Conservation (phyloP, 371 early-diverging fungal genomes). For the Apophysomyces sp. region DNA sequence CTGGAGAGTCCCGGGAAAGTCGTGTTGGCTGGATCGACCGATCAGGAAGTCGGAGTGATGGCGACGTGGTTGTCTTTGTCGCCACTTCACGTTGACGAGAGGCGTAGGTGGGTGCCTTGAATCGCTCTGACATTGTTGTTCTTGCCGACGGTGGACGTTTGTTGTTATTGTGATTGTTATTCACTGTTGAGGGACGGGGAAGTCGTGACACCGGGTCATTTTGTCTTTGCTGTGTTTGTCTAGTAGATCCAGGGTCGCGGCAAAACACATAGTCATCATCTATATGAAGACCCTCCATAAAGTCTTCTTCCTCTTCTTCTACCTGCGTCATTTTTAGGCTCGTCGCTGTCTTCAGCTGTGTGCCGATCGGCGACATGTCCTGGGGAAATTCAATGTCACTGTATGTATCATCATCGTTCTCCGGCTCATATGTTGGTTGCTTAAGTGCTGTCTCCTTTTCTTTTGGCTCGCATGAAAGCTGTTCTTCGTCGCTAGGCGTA, state of each 20-base stretch:
- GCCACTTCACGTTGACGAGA: constrained; percentile 4
- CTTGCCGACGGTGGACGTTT: too few relatives aligned
- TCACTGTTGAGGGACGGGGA: not conserved
- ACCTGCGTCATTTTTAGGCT: not conserved
- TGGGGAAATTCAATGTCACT: constrained; percentile 28
- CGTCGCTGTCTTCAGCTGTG: not conserved
- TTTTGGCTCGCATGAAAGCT: not conserved
- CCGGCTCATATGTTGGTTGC: not conserved
- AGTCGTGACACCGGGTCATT: not conserved
- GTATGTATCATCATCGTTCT: constrained; percentile 16
- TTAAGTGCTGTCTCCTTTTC: not conserved
- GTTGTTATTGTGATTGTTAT: too few relatives aligned
- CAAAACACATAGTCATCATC: constrained; percentile 5
- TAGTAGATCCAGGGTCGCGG: not conserved
- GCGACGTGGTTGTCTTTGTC: not conserved
- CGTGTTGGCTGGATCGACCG: not conserved
- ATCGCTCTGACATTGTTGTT: not conserved
- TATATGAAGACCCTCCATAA: constrained; percentile 24
- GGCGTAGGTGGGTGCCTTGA: constrained; percentile 10
- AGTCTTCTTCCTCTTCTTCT: constrained; percentile 34
- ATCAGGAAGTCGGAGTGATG: not conserved
- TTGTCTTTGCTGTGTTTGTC: not conserved
- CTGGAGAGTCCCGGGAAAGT: not conserved
- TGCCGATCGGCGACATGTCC: constrained; percentile 12
- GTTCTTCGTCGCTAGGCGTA: not conserved